phyloP scores from a whole-genome alignment of 164 flowering plant genomes.

The Berberis vulgaris region DNA sequence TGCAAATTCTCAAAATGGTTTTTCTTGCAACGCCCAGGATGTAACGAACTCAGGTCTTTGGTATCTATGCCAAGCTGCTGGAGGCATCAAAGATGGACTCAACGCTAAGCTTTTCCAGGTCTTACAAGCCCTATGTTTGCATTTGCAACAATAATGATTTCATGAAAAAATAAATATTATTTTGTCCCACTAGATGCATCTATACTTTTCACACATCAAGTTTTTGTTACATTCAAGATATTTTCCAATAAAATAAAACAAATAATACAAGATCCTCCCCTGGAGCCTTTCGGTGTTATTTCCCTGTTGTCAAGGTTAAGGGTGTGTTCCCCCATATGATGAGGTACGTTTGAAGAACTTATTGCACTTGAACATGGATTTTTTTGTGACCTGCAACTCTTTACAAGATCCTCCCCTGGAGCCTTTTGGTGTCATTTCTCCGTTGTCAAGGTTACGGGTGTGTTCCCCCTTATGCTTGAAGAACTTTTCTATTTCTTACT shows the following conservation, averaged over 20 bases:
- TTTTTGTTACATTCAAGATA: neutral
- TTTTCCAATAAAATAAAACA: too few relatives aligned
- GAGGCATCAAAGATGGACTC: slow-evolving; percentile 36
- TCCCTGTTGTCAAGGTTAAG: too few relatives aligned
- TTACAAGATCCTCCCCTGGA: too few relatives aligned
- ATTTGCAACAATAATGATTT: neutral
- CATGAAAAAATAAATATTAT: neutral
- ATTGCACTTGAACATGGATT: too few relatives aligned
- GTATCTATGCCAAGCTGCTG: slow-evolving; percentile 69
- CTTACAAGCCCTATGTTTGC: neutral
- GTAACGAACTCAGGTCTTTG: slow-evolving; percentile 59
- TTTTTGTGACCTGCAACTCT: too few relatives aligned
- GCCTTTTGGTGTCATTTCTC: too few relatives aligned
- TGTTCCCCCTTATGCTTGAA: too few relatives aligned
- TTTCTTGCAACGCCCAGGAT: slow-evolving; percentile 37
- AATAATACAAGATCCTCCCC: too few relatives aligned
- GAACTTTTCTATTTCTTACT: too few relatives aligned
- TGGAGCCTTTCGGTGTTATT: too few relatives aligned
- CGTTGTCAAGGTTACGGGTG: too few relatives aligned
- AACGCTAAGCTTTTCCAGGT: slow-evolving; percentile 40
- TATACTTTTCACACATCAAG: neutral
- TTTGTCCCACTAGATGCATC: neutral
- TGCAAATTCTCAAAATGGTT: neutral
- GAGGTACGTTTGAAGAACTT: neutral
- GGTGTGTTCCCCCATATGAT: neutral